Conservation (phyloP, 2,329 filamentous ascomycete genomes). For the Alternaria atra region DNA sequence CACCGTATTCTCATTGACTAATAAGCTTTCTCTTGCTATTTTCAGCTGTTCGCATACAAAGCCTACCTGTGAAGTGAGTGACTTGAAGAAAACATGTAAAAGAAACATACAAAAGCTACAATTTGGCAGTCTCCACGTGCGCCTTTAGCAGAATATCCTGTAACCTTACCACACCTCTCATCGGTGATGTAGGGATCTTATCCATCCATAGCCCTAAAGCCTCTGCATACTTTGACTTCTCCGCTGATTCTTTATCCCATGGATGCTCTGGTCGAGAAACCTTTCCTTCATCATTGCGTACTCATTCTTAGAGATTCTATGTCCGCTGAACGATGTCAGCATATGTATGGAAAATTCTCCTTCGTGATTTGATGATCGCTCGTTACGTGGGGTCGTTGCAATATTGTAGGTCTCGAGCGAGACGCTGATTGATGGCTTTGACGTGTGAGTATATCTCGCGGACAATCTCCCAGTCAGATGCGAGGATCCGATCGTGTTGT, state of each 20-base stretch:
- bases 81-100: background rate
- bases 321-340: background rate
- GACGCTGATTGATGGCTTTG: background rate
- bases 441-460: background rate
- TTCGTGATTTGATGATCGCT: background rate
- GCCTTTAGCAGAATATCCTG: background rate
- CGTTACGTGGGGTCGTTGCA: background rate
- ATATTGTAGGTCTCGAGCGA: background rate
- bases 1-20: background rate
- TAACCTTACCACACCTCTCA: background rate
- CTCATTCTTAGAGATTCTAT: background rate
- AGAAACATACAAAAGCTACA: background rate
- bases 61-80: background rate
- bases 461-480: background rate
- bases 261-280: background rate
- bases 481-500: background rate
- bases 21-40: background rate
- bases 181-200: background rate
- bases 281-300: background rate
- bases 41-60: background rate
- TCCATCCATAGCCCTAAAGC: background rate
- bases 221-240: background rate
- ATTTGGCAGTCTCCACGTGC: background rate
- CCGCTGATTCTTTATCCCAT: background rate
- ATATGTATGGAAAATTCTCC: background rate